These are phyloP conservation scores for Vitis labrusca DNA, from an alignment of 164 flowering plant genomes.

Conservation along the genomic window DNA sequence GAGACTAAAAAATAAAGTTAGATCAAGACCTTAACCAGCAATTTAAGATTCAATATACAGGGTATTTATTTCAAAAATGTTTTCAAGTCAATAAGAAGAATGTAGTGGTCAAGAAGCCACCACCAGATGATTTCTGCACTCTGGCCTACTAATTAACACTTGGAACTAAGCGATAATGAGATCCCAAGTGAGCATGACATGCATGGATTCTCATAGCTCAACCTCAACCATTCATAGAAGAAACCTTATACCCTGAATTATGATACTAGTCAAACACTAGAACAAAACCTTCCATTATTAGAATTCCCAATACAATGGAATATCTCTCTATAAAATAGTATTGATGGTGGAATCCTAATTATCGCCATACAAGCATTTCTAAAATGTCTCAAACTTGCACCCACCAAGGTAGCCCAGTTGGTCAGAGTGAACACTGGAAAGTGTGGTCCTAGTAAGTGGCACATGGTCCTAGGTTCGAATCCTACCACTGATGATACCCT, in stretches of 20 bases:
- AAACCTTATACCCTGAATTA: neutral
- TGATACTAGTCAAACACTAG: neutral
- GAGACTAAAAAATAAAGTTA: too few relatives aligned
- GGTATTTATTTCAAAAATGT: neutral
- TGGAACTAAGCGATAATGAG: neutral
- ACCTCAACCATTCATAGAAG: neutral
- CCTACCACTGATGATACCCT: too few relatives aligned
- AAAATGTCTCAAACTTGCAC: neutral
- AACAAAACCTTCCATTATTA: neutral
- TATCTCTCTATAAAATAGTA: neutral
- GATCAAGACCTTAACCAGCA: too few relatives aligned
- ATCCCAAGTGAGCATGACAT: conserved; percentile 1
- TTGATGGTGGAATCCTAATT: neutral
- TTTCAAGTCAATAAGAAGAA: neutral
- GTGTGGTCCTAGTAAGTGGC: too few relatives aligned
- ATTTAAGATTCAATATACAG: too few relatives aligned
- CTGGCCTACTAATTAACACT: neutral
- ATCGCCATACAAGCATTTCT: neutral
- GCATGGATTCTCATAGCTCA: conserved; percentile 11
- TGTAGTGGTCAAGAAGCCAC: neutral
- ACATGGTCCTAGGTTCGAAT: too few relatives aligned
- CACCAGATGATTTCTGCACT: neutral
- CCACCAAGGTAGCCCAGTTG: too few relatives aligned
- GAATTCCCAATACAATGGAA: neutral
- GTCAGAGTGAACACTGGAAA: too few relatives aligned